These are phyloP conservation scores for Talaromyces sp. DNA, from an alignment of 2,329 filamentous ascomycete species.

Conservation along the genomic window DNA sequence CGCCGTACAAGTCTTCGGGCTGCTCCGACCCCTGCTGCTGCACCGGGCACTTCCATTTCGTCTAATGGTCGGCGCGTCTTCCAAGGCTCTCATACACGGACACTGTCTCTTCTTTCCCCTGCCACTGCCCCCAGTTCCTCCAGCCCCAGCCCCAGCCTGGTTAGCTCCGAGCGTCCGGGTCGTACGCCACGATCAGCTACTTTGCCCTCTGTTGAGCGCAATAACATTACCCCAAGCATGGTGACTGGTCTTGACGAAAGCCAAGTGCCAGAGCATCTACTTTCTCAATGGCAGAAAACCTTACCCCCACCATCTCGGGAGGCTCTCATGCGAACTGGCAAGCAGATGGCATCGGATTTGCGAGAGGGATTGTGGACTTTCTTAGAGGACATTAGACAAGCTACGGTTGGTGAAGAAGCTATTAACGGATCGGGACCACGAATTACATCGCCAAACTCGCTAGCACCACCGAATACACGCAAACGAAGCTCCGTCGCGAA, in stretches of 20 bases:
- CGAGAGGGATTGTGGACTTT: conserved; percentile 91
- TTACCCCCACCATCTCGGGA: conserved; percentile 52
- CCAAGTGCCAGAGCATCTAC: conserved; percentile 38
- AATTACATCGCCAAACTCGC: conserved; percentile 31
- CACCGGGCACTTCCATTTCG: conserved; percentile 33
- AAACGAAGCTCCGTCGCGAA: conserved; percentile 36
- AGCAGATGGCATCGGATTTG: conserved; percentile 87
- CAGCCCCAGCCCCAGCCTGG: conserved; percentile 20
- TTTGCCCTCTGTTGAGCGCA: conserved; percentile 44
- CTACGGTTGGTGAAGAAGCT: conserved; percentile 91
- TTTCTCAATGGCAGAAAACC: conserved; percentile 45
- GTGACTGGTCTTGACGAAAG: conserved; percentile 22
- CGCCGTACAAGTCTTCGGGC: conserved; percentile 69
- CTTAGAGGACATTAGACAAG: conserved; percentile 91
- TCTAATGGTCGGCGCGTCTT: conserved; percentile 65
- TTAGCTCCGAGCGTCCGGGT: conserved; percentile 32
- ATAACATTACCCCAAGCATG: conserved; percentile 21
- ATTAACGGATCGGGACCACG: conserved; percentile 59
- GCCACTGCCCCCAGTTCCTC: conserved; percentile 21
- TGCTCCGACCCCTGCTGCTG: conserved; percentile 40
- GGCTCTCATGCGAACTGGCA: conserved; percentile 59
- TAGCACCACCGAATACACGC: conserved; percentile 21
- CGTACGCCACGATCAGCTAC: conserved; percentile 45
- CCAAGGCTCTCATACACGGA: conserved; percentile 65
- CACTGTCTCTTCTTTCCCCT: conserved; percentile 80